Conservation (phyloP, 495 filamentous ascomycete species). For the Aspergillus funiculosus region DNA sequence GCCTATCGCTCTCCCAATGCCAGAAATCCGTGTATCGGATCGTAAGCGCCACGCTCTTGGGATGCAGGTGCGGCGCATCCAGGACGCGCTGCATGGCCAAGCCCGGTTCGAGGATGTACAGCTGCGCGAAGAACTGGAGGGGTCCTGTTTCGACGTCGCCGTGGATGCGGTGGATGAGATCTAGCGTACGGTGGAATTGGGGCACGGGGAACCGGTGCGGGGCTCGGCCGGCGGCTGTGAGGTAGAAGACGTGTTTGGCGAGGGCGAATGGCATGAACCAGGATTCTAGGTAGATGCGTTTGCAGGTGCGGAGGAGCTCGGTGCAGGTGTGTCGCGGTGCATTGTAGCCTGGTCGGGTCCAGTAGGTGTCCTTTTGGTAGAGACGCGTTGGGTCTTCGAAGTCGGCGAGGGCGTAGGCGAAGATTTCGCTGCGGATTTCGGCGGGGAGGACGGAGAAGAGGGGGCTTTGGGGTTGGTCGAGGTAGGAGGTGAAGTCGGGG, state of each 20-base stretch:
- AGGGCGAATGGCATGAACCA: slow-evolving; percentile 29
- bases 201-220: too few relatives aligned
- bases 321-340: slow-evolving; percentile 17
- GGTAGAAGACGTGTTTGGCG: slow-evolving; percentile 25
- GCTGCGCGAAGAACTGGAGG: slow-evolving; percentile 22
- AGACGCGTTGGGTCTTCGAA: slow-evolving; percentile 10
- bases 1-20: slow-evolving; percentile 22
- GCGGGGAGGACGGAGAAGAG: slow-evolving; percentile 21
- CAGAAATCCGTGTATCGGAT: slow-evolving; percentile 31
- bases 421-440: slow-evolving; percentile 28
- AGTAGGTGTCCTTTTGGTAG: slow-evolving; percentile 19
- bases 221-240: slow-evolving; percentile 11
- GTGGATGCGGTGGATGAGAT: slow-evolving; percentile 11
- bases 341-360: slow-evolving; percentile 21
- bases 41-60: slow-evolving; percentile 22
- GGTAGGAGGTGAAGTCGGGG: neutral
- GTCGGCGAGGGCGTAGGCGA: slow-evolving; percentile 20
- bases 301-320: slow-evolving; percentile 22
- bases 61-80: slow-evolving; percentile 14
- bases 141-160: slow-evolving; percentile 8
- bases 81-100: slow-evolving; percentile 16
- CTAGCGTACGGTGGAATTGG: slow-evolving; percentile 12
- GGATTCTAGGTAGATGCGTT: slow-evolving; percentile 21
- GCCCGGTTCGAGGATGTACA: slow-evolving; percentile 18
- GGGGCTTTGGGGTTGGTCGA: slow-evolving; percentile 11